Percentiles rank a stretch among this genome's conserved stretches.
These are phyloP conservation scores for Cutaneotrichosporon cutaneum DNA, from an alignment of 1,284 basidiomycete species.

Conservation along the genomic window DNA sequence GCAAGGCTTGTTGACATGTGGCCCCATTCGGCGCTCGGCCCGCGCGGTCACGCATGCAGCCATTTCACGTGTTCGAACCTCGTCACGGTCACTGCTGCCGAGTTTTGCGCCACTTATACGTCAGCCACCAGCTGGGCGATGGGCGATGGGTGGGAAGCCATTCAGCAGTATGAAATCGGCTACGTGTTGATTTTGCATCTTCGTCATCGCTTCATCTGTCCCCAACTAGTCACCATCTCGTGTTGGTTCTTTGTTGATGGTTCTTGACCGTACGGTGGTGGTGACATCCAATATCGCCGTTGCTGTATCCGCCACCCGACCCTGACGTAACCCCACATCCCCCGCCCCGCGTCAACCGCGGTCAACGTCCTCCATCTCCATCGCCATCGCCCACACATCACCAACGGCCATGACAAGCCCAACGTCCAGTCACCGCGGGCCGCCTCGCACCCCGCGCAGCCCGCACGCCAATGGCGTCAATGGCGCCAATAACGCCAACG, in stretches of 20 bases:
- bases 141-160: too few relatives aligned
- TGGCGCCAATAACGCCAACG: not conserved
- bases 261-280: not conserved
- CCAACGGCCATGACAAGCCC: not conserved
- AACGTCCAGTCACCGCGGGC: not conserved
- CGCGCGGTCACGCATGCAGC: not conserved
- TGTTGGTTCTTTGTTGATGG: not conserved
- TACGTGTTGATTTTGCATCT: too few relatives aligned
- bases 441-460: not conserved
- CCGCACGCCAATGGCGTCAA: not conserved
- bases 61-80: not conserved
- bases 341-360: not conserved
- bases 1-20: not conserved
- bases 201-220: too few relatives aligned
- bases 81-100: not conserved
- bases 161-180: too few relatives aligned
- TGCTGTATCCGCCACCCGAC: slow-evolving; percentile 2
- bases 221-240: not conserved
- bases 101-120: not conserved
- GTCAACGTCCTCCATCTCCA: not conserved
- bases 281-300: not conserved
- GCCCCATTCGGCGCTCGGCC: too few relatives aligned
- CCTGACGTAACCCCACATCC: slow-evolving; percentile 3
- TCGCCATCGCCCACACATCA: not conserved
- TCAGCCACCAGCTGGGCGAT: not conserved